Percentiles rank a stretch among this genome's conserved stretches.
phyloP scores from a whole-genome alignment of 306 rosid species.

The Castanopsis chinensis region DNA sequence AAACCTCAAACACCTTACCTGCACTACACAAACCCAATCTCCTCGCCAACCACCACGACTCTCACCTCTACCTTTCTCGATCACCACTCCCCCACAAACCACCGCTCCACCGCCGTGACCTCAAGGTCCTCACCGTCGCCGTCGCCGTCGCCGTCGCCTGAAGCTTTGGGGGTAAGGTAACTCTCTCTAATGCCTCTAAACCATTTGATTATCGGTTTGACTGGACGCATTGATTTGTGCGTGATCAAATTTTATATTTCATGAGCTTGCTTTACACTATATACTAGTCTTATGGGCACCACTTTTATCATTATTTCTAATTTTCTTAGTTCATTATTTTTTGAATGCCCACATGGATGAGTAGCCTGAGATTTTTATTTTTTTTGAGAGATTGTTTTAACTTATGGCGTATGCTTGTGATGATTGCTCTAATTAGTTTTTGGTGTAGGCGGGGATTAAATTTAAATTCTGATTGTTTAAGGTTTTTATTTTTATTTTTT shows the following conservation, averaged over 20 bases:
- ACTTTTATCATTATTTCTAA: too few species aligned
- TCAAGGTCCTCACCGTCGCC: neutral
- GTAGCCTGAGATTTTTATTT: too few species aligned
- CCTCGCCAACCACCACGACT: neutral
- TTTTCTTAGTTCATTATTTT: too few species aligned
- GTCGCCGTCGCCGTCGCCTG: neutral
- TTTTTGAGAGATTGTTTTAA: too few species aligned
- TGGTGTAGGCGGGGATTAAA: too few species aligned
- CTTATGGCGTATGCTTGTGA: accelerated
- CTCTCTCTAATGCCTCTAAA: neutral
- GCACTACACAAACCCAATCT: neutral
- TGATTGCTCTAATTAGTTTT: too few species aligned
- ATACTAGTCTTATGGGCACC: too few species aligned
- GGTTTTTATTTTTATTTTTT: too few species aligned
- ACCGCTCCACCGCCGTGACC: neutral
- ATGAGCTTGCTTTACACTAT: too few species aligned
- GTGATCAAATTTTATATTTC: neutral
- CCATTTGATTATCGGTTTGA: neutral
- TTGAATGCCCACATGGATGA: too few species aligned
- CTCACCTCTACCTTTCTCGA: neutral
- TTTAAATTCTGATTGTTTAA: too few species aligned
- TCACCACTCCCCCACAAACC: neutral
- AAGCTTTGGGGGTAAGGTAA: neutral
- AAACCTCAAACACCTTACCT: neutral
- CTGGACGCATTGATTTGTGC: neutral